Base-by-base conservation (phyloP, 2,329 filamentous ascomycete genomes). In the Stachybotrys echinatus region DNA sequence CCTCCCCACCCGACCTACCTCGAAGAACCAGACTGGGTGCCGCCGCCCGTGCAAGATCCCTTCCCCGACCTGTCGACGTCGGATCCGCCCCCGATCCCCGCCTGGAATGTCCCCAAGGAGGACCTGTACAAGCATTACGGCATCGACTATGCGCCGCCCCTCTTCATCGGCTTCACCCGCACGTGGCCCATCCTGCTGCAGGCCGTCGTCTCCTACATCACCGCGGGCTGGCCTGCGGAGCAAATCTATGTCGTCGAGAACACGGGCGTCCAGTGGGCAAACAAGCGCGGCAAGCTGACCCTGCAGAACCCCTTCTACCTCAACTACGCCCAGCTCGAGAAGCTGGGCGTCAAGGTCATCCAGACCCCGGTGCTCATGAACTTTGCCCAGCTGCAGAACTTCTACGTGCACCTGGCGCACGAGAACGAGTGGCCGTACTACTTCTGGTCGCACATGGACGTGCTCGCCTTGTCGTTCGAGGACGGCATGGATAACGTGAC, bases 181-280 rank as follows among this genome's bases (percentile, higher is more conserved):
- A 74, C 75, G 49, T 81, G 74, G 73, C 72, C 74, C 2, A 65
- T 83, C 50, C 68, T 84, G 2, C 70, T 79, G 14, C 80, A 83
- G 62, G 68, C 73, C 3, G 74, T 83, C 1, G 71, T 80, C 10
- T 75, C 71, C 12, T 84, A 83, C 61, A 75, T 84, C 54, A 76
- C 79, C 1, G 76, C 77, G 3, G 80, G 80, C 45, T 84, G 80
- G 79, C 80, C 79, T 2, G 63, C 76, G 0, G 67, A 68, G 19
- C 73, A 82, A 54, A 81, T 84, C 52, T 77, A 77, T 53, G 74
- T 83, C 2, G 64, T 83, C 23, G 80, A 84, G 57, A 84, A 84
- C 63, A 83, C 75, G 5, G 79, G 79, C 6, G 74, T 74, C 14
- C 76, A 80, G 59, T 65, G 76, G 48, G 73, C 76, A 45, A 83